phyloP scores from a whole-genome alignment of 2,329 filamentous ascomycete species.

The Alternaria sp. region DNA sequence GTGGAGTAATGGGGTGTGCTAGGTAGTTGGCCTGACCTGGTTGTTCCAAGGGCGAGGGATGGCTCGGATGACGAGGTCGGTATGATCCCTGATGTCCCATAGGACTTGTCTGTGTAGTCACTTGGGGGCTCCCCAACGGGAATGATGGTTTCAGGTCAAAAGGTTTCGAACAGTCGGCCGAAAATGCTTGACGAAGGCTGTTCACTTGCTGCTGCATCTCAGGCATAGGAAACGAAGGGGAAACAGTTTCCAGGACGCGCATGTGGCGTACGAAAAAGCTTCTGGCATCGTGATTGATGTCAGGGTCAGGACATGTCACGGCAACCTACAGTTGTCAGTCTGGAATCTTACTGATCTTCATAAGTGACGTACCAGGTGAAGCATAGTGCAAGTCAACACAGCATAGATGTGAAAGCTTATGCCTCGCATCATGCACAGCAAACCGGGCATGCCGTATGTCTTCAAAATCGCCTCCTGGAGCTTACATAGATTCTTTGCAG shows the following conservation, averaged over 20 bases:
- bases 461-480: constrained; percentile 84
- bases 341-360: not conserved
- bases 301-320: constrained; percentile 89
- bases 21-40: constrained; percentile 70
- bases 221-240: constrained; percentile 83
- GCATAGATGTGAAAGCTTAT: constrained; percentile 97
- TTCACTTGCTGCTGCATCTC: constrained; percentile 92
- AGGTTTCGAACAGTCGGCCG: constrained; percentile 80
- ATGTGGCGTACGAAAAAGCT: constrained; percentile 94
- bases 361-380: constrained; percentile 79
- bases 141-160: constrained; percentile 91
- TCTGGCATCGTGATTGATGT: constrained; percentile 82
- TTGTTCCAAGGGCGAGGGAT: constrained; percentile 59
- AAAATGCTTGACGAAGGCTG: constrained; percentile 88
- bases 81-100: constrained; percentile 61
- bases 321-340: constrained; percentile 70
- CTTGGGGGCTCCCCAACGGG: constrained; percentile 80
- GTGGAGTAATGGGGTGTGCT: constrained; percentile 78
- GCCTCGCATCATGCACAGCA: constrained; percentile 91
- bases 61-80: constrained; percentile 59
- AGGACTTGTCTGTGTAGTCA: constrained; percentile 69
- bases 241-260: constrained; percentile 88
- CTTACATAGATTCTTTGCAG: constrained; percentile 84
- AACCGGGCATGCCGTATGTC: constrained; percentile 77
- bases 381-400: constrained; percentile 87